phyloP scores from a whole-genome alignment of 2,329 filamentous ascomycete species.

The Basipetospora sp. region DNA sequence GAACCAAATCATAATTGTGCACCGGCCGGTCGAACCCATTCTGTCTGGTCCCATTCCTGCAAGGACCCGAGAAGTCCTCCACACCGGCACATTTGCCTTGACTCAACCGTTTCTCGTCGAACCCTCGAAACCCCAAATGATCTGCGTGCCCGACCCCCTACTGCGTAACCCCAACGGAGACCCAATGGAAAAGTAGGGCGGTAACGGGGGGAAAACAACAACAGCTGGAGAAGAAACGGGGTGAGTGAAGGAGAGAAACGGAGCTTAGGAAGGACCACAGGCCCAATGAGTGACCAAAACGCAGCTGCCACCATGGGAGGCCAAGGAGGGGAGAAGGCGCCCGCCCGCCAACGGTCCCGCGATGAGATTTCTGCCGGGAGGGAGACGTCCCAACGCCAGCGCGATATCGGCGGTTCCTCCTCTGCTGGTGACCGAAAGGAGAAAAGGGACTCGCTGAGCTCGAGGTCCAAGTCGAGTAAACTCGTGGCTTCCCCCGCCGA shows the following conservation, averaged over 20 bases:
- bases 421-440: not conserved
- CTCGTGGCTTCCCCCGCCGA: slow-evolving; percentile 1
- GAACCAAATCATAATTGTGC: too few relatives aligned
- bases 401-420: not conserved
- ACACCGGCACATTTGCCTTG: not conserved
- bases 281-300: slow-evolving; percentile 1
- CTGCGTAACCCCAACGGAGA: slow-evolving; percentile 4
- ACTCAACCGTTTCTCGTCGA: not conserved
- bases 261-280: too few relatives aligned
- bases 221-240: too few relatives aligned
- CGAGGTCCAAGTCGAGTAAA: not conserved
- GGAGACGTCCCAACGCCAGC: not conserved
- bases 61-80: slow-evolving; percentile 1
- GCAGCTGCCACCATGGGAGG: slow-evolving; percentile 3
- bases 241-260: too few relatives aligned
- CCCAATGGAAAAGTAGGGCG: slow-evolving; percentile 5
- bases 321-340: not conserved
- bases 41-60: slow-evolving; percentile 1
- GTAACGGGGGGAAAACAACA: not conserved
- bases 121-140: slow-evolving; percentile 3
- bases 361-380: not conserved
- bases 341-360: not conserved
- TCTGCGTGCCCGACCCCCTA: slow-evolving; percentile 1
- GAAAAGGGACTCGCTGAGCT: not conserved
- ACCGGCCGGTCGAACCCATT: not conserved